Conservation (phyloP, 345 rosid genomes). For the Anastatica hierochuntica region DNA sequence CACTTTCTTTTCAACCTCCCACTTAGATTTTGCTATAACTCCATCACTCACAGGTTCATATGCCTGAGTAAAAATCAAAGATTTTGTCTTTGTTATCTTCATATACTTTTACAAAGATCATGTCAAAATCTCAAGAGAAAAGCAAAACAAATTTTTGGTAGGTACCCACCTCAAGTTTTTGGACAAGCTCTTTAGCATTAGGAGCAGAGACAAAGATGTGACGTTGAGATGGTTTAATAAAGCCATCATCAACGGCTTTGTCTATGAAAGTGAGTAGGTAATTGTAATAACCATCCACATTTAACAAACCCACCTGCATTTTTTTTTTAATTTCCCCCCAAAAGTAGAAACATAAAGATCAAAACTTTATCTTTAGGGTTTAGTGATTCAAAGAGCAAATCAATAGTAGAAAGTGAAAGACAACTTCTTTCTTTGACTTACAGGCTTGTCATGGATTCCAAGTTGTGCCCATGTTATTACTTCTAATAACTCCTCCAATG, state of each 20-base stretch:
- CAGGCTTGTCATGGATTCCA: slow-evolving; percentile 94
- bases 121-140: slow-evolving; percentile 5
- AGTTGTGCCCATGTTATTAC: slow-evolving; percentile 93
- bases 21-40: slow-evolving; percentile 57
- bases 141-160: no score
- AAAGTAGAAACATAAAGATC: slow-evolving; percentile 8
- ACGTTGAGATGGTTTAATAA: slow-evolving; percentile 78
- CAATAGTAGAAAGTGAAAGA: slow-evolving; percentile 12
- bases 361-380: not conserved
- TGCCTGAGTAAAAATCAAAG: slow-evolving; percentile 35
- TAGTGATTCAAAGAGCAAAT: slow-evolving; percentile 2
- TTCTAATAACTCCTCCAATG: no score
- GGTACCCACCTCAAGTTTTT: slow-evolving; percentile 78
- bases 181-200: slow-evolving; percentile 76
- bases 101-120: no score
- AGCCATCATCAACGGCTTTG: slow-evolving; percentile 98
- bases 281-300: slow-evolving; percentile 93
- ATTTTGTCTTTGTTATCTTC: slow-evolving; percentile 10
- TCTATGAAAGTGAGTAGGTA: slow-evolving; percentile 71
- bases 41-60: slow-evolving; percentile 83
- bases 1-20: slow-evolving; percentile 58
- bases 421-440: no score
- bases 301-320: slow-evolving; percentile 83
- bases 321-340: no score
- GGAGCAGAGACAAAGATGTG: slow-evolving; percentile 88